These are phyloP conservation scores for Cryptosporidium tyzzeri DNA, from an alignment of 169 alveolate genomes.

Conservation along the genomic window DNA sequence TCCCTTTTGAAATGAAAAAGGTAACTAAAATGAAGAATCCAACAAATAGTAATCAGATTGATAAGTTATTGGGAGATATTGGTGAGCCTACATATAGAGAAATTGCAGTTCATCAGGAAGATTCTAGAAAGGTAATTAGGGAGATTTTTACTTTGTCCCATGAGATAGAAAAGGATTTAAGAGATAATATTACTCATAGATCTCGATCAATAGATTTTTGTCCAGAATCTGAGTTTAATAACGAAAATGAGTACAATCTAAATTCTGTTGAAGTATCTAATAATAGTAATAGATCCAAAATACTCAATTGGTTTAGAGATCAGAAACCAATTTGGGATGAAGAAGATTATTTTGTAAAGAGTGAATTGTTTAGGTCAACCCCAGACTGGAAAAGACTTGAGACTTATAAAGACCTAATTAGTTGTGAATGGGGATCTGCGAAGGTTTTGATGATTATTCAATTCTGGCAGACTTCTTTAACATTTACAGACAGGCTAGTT, in stretches of 20 bases:
- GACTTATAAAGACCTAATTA: background rate
- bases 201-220: too few relatives aligned
- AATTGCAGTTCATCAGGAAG: slow-evolving; percentile 14
- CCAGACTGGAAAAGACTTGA: slow-evolving; percentile 62
- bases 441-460: slow-evolving; percentile 41
- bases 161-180: background rate
- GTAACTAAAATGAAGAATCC: background rate
- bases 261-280: background rate
- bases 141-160: slow-evolving; percentile 7
- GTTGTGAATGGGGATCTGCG: slow-evolving; percentile 75
- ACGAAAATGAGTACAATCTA: background rate
- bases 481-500: slow-evolving; percentile 44
- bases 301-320: slow-evolving; percentile 39
- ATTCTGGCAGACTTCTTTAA: slow-evolving; percentile 58
- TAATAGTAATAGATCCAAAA: background rate
- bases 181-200: background rate
- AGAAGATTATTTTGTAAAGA: slow-evolving; percentile 6
- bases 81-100: slow-evolving; percentile 73
- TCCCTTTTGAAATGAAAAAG: slow-evolving; percentile 49
- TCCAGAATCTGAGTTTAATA: background rate
- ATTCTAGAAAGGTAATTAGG: background rate
- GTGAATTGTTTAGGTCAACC: slow-evolving; percentile 45
- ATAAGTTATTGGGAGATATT: background rate
- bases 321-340: slow-evolving; percentile 53
- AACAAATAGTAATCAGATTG: background rate